Evolutionary conservation across 129 eudicot genomes (phyloP).

Genomic region (Tagetes erecta): DNA sequence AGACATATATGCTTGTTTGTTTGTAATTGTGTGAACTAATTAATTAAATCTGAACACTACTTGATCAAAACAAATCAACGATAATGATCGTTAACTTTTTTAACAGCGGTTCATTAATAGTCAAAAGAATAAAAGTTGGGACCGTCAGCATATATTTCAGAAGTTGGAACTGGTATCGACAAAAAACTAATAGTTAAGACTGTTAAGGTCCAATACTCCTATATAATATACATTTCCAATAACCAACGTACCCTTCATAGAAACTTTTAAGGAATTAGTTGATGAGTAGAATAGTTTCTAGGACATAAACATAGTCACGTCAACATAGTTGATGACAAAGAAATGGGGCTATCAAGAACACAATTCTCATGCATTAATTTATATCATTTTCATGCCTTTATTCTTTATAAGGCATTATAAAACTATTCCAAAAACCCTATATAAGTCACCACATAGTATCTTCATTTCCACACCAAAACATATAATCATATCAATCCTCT

Average conservation of each 20-base stretch:
- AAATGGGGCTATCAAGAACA: slow-evolving; percentile 32
- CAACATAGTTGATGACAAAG: slow-evolving; percentile 21
- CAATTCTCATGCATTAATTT: slow-evolving; percentile 4
- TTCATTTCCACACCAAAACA: slow-evolving; percentile 30
- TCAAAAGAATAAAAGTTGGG: too few relatives aligned
- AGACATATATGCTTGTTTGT: too few relatives aligned
- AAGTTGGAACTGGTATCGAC: too few relatives aligned
- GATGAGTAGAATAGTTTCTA: slow-evolving; percentile 17
- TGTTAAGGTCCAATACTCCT: too few relatives aligned
- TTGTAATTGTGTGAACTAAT: too few relatives aligned
- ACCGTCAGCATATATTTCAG: too few relatives aligned
- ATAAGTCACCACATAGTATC: slow-evolving; percentile 32
- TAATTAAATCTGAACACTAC: too few relatives aligned
- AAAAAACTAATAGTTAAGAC: too few relatives aligned
- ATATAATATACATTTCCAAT: too few relatives aligned
- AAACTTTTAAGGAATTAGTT: not conserved
- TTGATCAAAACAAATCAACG: too few relatives aligned
- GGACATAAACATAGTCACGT: slow-evolving; percentile 12
- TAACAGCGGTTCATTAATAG: too few relatives aligned
- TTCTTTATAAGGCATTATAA: slow-evolving; percentile 20
- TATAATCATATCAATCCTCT: slow-evolving; percentile 10
- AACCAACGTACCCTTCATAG: not conserved
- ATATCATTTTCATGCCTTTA: slow-evolving; percentile 32
- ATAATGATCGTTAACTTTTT: too few relatives aligned
- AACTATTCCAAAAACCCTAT: slow-evolving; percentile 38